These are phyloP conservation scores for Buddleja alternifolia DNA, from an alignment of 257 asterid genomes.

Conservation along the genomic window DNA sequence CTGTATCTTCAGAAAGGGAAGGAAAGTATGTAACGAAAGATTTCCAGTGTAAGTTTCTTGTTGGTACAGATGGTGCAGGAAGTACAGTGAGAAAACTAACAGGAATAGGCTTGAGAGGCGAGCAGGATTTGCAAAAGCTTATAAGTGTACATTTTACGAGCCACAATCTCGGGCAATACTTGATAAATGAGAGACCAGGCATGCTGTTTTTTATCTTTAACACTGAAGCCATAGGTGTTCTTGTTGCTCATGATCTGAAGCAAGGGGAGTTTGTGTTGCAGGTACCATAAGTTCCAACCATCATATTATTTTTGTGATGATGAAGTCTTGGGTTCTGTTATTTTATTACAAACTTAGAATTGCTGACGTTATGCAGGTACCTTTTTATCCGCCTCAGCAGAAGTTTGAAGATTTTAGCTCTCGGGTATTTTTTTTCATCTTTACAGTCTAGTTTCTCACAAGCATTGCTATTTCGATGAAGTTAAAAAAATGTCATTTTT, in stretches of 20 bases:
- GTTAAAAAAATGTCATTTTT: neutral
- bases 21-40: conserved; percentile 51
- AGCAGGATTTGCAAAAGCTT: conserved; percentile 80
- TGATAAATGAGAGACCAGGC: conserved; percentile 87
- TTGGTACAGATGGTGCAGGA: conserved; percentile 93
- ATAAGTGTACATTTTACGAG: conserved; percentile 87
- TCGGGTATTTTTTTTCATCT: conserved; percentile 44
- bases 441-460: conserved; percentile 7
- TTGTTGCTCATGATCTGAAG: conserved; percentile 90
- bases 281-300: conserved; percentile 43
- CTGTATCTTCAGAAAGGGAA: conserved; percentile 47
- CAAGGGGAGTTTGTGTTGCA: conserved; percentile 97
- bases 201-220: conserved; percentile 91
- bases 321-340: neutral
- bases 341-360: conserved; percentile 6
- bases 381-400: conserved; percentile 97
- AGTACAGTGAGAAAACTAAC: conserved; percentile 75
- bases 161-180: conserved; percentile 75
- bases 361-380: conserved; percentile 55
- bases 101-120: conserved; percentile 78
- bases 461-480: conserved; percentile 12
- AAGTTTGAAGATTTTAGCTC: conserved; percentile 74
- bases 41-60: conserved; percentile 66
- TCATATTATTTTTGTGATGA: too few relatives aligned
- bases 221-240: conserved; percentile 83